Base-by-base conservation (phyloP, 768 basidiomycete species). In the Boletus insuetus region DNA sequence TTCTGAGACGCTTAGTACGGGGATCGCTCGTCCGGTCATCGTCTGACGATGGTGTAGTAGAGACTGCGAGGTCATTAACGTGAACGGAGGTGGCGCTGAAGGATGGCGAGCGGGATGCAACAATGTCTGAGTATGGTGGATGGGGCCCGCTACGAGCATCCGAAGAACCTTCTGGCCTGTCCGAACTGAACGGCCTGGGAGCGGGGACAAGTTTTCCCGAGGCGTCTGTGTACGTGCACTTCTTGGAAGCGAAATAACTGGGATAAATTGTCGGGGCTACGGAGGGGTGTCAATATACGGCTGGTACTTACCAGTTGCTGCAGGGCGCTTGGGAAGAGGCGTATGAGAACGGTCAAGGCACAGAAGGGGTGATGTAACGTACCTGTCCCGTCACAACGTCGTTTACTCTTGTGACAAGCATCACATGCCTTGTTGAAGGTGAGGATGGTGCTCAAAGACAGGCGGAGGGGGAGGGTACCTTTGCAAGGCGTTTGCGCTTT, bases 371-470 rank as follows among this genome's bases (percentile, higher is more conserved):
- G 46, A 32, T 51, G 44, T 53, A 47, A 75, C 83, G 55, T 57
- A 86, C 87, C 84, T 57, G 86, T 89, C 32, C 89, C 89, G 71
- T 91, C 89, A 72, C 89, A 91, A 46, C 89, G 82, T 24, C 90
- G 82, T 67, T 92, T 92, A 73, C 84, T 86, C 70, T 87, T 89
- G 68, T 92, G 91, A 68, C 90, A 92, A 50, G 87, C 85, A 70
- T 90, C 87, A 71, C 90, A 91, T 46, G 90, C 80, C 80, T 81
- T 54, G 34, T n/a, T 46, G 47, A 46, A 32, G 11, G 52, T 69
- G 53, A 58, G 45, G 16, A 48, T 38, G 39, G 11, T 24, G 50
- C 14, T 31, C 40, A 38, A 51, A 47, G 46, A 42, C 24, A 19
- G 40, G 24, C 49, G 31, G 49, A 32, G 48, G 29, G 46, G 37